A percentile compares a stretch with the other conserved stretches of the same genome.
phyloP scores from a whole-genome alignment of 163 green algal genomes.

The Chloromonas sp. region DNA sequence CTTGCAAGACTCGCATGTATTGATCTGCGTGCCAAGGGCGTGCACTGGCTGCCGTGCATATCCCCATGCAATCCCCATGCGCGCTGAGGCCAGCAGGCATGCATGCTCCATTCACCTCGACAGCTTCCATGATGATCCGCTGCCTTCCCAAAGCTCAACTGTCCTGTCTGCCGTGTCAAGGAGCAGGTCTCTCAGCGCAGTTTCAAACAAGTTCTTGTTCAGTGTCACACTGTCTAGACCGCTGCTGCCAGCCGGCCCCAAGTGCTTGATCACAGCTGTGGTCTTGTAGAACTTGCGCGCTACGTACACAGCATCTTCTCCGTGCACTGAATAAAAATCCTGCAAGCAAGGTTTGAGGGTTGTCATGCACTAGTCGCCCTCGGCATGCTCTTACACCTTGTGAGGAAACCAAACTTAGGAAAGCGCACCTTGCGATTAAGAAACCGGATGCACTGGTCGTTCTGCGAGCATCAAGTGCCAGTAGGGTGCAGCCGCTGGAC shows the following conservation, averaged over 20 bases:
- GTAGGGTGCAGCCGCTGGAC: not conserved
- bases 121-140: conserved; percentile 52
- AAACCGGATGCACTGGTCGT: conserved; percentile 51
- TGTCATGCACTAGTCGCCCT: not conserved
- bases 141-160: conserved; percentile 84
- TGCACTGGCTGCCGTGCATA: no score
- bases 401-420: not conserved
- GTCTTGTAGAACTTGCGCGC: conserved; percentile 78
- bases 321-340: conserved; percentile 80
- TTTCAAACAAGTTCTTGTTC: conserved; percentile 73
- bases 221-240: conserved; percentile 64
- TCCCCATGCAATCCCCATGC: no score
- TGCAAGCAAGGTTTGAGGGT: conserved; percentile 25
- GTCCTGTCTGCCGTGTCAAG: conserved; percentile 61
- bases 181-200: conserved; percentile 70
- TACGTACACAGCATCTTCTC: conserved; percentile 66
- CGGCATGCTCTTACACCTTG: not conserved
- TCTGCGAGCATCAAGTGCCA: not conserved
- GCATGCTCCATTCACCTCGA: no score
- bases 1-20: no score
- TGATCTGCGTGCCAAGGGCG: no score
- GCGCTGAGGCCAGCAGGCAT: no score
- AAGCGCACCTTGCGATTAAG: conserved; percentile 72
- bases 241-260: conserved; percentile 17
- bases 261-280: conserved; percentile 62